Percentiles rank a stretch among this genome's conserved stretches.
Conservation (phyloP, 2,329 filamentous ascomycete species). For the Nemania sp. region DNA sequence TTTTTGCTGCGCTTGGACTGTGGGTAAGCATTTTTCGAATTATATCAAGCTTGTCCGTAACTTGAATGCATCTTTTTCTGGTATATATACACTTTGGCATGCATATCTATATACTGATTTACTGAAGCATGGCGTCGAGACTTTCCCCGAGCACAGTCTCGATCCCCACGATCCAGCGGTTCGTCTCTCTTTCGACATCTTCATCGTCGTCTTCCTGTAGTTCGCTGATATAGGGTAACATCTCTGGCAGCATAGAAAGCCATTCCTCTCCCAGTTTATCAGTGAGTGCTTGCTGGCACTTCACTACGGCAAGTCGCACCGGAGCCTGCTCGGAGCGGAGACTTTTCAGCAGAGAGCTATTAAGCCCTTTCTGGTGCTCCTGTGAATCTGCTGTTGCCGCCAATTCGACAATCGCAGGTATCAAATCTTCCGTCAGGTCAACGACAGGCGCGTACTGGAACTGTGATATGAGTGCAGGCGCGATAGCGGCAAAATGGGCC, state of each 20-base stretch:
- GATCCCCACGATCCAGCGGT: conserved; percentile 87
- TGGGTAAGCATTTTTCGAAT: too few relatives aligned
- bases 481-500: conserved; percentile 77
- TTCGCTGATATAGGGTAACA: conserved; percentile 95
- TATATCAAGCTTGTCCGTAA: too few relatives aligned
- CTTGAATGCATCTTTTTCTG: too few relatives aligned
- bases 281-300: conserved; percentile 78
- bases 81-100: background rate
- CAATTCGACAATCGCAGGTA: conserved; percentile 78
- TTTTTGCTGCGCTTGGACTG: too few relatives aligned
- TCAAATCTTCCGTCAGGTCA: conserved; percentile 55
- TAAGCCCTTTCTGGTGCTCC: conserved; percentile 89
- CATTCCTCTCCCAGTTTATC: conserved; percentile 88
- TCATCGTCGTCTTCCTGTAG: conserved; percentile 96
- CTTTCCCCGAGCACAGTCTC: conserved; percentile 89
- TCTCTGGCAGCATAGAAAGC: conserved; percentile 88
- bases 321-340: conserved; percentile 72
- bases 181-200: conserved; percentile 83
- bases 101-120: conserved; percentile 34
- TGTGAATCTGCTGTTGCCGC: conserved; percentile 80
- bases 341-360: conserved; percentile 74
- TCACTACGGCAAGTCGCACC: conserved; percentile 79
- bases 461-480: conserved; percentile 70
- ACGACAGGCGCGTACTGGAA: conserved; percentile 53
- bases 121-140: conserved; percentile 89